Conservation (phyloP, 1,139 yeast genomes). For the Zygosaccharomyces pseudobailii region DNA sequence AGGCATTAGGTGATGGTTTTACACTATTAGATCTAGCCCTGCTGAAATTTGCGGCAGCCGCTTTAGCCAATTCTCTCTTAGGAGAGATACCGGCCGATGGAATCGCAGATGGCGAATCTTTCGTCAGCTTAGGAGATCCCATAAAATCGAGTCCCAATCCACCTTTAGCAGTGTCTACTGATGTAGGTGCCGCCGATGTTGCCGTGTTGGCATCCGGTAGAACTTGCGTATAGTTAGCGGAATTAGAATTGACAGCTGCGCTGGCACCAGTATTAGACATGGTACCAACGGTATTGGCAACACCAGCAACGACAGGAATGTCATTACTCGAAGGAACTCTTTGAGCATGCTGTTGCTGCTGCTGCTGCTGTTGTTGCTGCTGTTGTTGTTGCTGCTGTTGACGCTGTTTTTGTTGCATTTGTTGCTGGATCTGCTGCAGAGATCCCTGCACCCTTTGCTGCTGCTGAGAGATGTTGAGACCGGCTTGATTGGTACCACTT, state of each 20-base stretch:
- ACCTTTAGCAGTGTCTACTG: conserved; percentile 15
- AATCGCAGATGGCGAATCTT: conserved; percentile 8
- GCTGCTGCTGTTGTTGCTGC: conserved; percentile 22
- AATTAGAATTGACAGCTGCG: background rate
- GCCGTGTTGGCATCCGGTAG: conserved; percentile 6
- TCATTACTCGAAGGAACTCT: conserved; percentile 1
- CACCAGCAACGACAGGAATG: conserved; percentile 5
- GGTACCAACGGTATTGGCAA: conserved; percentile 16
- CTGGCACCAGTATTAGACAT: conserved; percentile 3
- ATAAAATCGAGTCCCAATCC: conserved; percentile 10
- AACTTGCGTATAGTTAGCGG: conserved; percentile 6
- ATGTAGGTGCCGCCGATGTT: conserved; percentile 2
- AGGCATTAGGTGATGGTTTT: conserved; percentile 9
- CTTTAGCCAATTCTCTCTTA: conserved; percentile 10
- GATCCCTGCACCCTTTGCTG: conserved; percentile 27
- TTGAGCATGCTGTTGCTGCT: conserved; percentile 13
- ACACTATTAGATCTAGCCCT: conserved; percentile 8
- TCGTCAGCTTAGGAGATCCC: conserved; percentile 10
- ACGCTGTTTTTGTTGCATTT: conserved; percentile 23
- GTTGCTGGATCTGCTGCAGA: conserved; percentile 25
- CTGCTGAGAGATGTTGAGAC: conserved; percentile 15
- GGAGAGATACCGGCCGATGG: conserved; percentile 9
- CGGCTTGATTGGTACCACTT: conserved; percentile 15
- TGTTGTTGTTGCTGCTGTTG: conserved; percentile 24
- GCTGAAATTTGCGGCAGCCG: conserved; percentile 7